Percentiles rank a stretch among this genome's conserved stretches.
phyloP scores from a whole-genome alignment of 345 rosid genomes.

The Euphorbia peplus region DNA sequence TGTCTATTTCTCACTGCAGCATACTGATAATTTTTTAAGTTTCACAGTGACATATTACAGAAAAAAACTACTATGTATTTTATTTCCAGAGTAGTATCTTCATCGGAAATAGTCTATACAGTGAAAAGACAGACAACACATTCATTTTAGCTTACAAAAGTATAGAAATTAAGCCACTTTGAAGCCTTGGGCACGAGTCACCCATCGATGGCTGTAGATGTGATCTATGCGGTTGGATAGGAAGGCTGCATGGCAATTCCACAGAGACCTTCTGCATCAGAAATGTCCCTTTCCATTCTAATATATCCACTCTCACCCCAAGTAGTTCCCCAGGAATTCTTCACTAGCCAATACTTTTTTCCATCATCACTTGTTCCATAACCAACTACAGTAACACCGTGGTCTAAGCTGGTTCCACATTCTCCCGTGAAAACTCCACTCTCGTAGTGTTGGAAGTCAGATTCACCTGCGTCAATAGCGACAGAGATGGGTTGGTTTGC shows the following conservation, averaged over 20 bases:
- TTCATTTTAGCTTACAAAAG: background rate
- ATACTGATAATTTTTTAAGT: background rate
- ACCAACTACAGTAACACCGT: slow-evolving; percentile 24
- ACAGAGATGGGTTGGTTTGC: slow-evolving; percentile 27
- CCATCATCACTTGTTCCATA: slow-evolving; percentile 18
- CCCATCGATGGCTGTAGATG: background rate
- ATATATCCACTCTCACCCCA: slow-evolving; percentile 28
- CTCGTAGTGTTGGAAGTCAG: slow-evolving; percentile 18
- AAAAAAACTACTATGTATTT: background rate
- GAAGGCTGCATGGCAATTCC: slow-evolving; percentile 30
- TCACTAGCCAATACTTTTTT: slow-evolving; percentile 21
- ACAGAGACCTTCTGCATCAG: slow-evolving; percentile 19
- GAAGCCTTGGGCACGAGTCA: background rate
- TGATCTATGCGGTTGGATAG: slow-evolving; percentile 22
- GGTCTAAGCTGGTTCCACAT: slow-evolving; percentile 20
- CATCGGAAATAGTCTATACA: background rate
- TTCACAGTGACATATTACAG: background rate
- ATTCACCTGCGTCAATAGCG: slow-evolving; percentile 26
- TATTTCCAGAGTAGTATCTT: background rate
- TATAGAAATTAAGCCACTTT: background rate
- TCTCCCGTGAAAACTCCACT: slow-evolving; percentile 25
- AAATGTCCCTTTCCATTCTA: slow-evolving; percentile 18
- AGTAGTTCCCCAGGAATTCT: slow-evolving; percentile 28
- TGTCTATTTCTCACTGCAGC: background rate
- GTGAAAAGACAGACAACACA: background rate